Evolutionary conservation across 345 rosid genomes (phyloP).

Genomic region (Salix udensis): DNA sequence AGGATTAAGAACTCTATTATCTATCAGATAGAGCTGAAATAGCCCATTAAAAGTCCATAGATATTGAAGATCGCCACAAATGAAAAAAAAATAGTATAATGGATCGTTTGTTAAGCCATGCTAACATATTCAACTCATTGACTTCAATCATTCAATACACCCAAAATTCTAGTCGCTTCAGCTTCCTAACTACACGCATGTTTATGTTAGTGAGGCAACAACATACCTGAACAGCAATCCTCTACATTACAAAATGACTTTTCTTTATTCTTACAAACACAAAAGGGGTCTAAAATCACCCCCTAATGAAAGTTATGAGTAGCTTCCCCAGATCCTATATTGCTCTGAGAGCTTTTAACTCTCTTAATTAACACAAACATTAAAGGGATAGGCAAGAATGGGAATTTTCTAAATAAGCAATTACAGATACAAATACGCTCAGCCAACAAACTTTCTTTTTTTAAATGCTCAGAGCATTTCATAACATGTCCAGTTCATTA

Average conservation of each 20-base stretch:
- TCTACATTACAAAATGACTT: background rate
- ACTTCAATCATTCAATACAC: background rate
- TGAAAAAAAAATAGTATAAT: background rate
- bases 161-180: background rate
- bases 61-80: background rate
- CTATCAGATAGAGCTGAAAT: background rate
- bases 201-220: background rate
- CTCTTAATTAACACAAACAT: background rate
- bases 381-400: background rate
- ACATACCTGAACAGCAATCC: background rate
- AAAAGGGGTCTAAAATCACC: constrained; percentile 10
- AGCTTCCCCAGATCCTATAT: background rate
- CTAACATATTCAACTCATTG: background rate
- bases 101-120: background rate
- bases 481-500: background rate
- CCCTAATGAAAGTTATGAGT: background rate
- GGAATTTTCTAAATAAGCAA: background rate
- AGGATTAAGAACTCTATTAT: background rate
- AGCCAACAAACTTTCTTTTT: background rate
- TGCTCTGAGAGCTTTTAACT: background rate
- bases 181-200: background rate
- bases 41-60: background rate
- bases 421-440: background rate
- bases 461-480: no score
- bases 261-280: constrained; percentile 1